Evolutionary conservation across 768 basidiomycete genomes (phyloP).

Genomic region (Naganishia vishniacii): DNA sequence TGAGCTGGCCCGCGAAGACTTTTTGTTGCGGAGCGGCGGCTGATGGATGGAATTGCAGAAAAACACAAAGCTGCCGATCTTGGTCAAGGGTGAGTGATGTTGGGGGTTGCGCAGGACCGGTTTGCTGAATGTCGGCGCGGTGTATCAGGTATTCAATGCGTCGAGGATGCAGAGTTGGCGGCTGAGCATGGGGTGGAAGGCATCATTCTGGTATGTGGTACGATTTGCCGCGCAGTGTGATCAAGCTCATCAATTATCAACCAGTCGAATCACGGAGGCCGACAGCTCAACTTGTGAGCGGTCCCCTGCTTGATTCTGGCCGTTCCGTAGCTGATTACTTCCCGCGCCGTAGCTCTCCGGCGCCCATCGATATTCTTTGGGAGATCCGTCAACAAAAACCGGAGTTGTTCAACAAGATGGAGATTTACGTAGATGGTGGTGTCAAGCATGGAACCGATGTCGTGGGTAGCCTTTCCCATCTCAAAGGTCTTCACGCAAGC

Average conservation of each 20-base stretch:
- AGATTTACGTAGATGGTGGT: constrained; percentile 83
- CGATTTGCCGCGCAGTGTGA: not conserved
- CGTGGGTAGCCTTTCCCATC: constrained; percentile 24
- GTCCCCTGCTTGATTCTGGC: not conserved
- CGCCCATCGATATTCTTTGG: constrained; percentile 61
- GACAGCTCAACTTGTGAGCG: constrained; percentile 50
- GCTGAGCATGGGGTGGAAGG: constrained; percentile 80
- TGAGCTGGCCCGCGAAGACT: constrained; percentile 23
- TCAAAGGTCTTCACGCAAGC: not conserved
- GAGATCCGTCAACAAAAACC: constrained; percentile 68
- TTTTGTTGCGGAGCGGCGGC: constrained; percentile 48
- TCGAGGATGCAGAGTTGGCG: constrained; percentile 75
- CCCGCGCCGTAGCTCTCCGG: constrained; percentile 33
- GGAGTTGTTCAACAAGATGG: constrained; percentile 53
- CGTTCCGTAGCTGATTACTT: not conserved
- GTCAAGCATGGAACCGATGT: constrained; percentile 78
- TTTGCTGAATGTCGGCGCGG: not conserved
- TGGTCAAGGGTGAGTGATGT: constrained; percentile 49
- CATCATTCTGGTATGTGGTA: constrained; percentile 61
- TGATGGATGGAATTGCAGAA: constrained; percentile 30
- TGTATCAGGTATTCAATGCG: constrained; percentile 49
- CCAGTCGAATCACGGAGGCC: constrained; percentile 80
- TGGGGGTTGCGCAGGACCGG: not conserved
- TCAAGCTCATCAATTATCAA: too few relatives aligned
- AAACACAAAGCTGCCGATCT: constrained; percentile 53